phyloP scores from a whole-genome alignment of 2,329 filamentous ascomycete genomes.

The Claviceps capensis region DNA sequence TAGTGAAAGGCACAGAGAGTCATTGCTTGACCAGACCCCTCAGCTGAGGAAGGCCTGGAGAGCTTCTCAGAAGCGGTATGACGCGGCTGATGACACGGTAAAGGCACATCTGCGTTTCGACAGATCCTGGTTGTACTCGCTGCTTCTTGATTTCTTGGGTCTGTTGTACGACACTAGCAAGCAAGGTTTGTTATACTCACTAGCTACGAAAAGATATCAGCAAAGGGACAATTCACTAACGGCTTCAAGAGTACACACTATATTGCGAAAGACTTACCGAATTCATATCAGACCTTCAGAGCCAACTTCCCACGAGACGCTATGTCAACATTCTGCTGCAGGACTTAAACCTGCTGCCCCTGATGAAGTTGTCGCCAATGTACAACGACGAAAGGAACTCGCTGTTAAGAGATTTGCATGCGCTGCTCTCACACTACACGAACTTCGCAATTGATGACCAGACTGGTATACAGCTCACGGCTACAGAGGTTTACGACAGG shows the following conservation, averaged over 20 bases:
- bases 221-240: neutral
- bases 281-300: constrained; percentile 78
- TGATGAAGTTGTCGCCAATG: constrained; percentile 64
- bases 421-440: constrained; percentile 74
- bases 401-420: constrained; percentile 67
- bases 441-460: constrained; percentile 87
- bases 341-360: constrained; percentile 70
- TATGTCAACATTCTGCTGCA: constrained; percentile 83
- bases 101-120: constrained; percentile 81
- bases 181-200: constrained; percentile 22
- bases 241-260: constrained; percentile 1
- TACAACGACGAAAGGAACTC: constrained; percentile 62
- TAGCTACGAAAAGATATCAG: neutral
- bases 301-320: constrained; percentile 82
- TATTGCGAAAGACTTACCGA: constrained; percentile 94
- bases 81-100: constrained; percentile 65
- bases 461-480: constrained; percentile 61
- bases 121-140: constrained; percentile 80
- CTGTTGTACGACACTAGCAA: constrained; percentile 49
- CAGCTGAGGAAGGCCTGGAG: constrained; percentile 83
- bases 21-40: constrained; percentile 55
- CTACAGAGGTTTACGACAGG: constrained; percentile 60
- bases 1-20: constrained; percentile 59
- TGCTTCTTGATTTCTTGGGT: constrained; percentile 70
- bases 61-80: constrained; percentile 72